Evolutionary conservation across 495 filamentous ascomycete genomes (phyloP), one percentile per base, ranked within the genome.

Genomic region (Acidiella bohemica): DNA sequence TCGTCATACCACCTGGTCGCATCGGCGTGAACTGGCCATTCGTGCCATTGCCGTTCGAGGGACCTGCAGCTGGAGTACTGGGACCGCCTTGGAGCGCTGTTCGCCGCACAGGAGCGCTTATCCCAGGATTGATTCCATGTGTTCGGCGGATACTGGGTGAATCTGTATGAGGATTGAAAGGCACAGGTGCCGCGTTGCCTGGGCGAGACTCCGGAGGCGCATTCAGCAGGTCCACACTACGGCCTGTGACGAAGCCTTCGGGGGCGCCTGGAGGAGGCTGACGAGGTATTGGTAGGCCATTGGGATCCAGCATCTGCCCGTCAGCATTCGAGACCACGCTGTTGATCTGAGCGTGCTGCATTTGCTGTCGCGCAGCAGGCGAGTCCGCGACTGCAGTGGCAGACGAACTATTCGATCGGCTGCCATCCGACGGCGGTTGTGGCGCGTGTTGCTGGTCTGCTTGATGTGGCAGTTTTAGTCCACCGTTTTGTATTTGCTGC

Each of bases 141-240:
- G 87, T 93, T 53, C 88, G 85, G 22, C 82, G 77, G 43, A 93
- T 88, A 0, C 83, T 85, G 0, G 86, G 83, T 45, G 80, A 86
- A 48, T 93, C 84, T 4, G 75, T 68, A 40, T 78, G 73, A 2
- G 84, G 84, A 53, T 95, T 82, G 59, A 93, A 95, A n/a, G n/a
- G n/a, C 34, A 65, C 63, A 4, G 72, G 70, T 6, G 68, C 68
- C 4, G 66, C 59, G 2, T 56, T 56, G 10, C 51, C 54, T 13
- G 57, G 44, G 22, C 46, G 47, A 1, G 39, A n/a, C 9, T 42
- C 39, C 4, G 51, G 45, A 21, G 49, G 8, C 4, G 54, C 47
- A 17, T 59, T 50, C 6, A 67, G 18, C n/a, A 52, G 24, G 39
- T 60, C 58, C 10, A 79, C 78, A 41, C 75, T 81, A 35, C 80